Base-by-base conservation (phyloP, 2,329 filamentous ascomycete species). In the Juglanconis juglandina region DNA sequence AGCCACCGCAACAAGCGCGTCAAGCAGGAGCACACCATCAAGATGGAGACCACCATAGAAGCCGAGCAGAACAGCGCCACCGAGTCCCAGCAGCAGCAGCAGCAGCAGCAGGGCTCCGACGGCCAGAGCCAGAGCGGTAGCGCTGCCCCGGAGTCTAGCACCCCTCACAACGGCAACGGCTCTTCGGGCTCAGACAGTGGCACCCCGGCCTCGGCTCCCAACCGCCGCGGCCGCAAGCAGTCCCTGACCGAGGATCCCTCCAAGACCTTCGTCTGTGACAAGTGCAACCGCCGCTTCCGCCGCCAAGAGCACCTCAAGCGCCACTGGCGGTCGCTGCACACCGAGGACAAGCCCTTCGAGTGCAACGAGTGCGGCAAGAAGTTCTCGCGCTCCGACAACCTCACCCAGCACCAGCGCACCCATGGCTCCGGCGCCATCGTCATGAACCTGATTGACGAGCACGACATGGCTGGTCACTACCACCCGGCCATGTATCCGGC, bases 361-460 rank as follows among this genome's bases (percentile, higher is more conserved):
- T 99, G 95, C 82, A 86, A 87, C 66, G 94, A 99, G 79, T 99
- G 95, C 71, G 94, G 95, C 69, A 99, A 99, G 89, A 97, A 96
- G 82, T 99, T 98, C 80, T 98, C 94, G 24, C 89, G 95, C 69
- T 96, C 91, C 68, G 95, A 99, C 79, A 99, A 99, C 81, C 85
- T 99, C 14, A 91, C 92, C 32, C 95, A 99, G 78, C 95, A 99
- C 74, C 89, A 95, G 65, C 87, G 95, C 65, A 99, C 95, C 4
- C 95, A 99, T 71, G 92, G 92, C 59, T 89, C 88, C 61, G 92
- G 92, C 64, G 91, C 92, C 63, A 90, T 97, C 66, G 88, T 96
- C 70, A 94, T 98, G 89, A 91, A 91, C 70, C 84, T 97, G 53
- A 82, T 96, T 53, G 91, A 94, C 66, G 84, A 89, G 58, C 83